A percentile compares a stretch with the other conserved stretches of the same genome.
phyloP scores from a whole-genome alignment of 441 rosid species.

The Metrosideros polymorpha region DNA sequence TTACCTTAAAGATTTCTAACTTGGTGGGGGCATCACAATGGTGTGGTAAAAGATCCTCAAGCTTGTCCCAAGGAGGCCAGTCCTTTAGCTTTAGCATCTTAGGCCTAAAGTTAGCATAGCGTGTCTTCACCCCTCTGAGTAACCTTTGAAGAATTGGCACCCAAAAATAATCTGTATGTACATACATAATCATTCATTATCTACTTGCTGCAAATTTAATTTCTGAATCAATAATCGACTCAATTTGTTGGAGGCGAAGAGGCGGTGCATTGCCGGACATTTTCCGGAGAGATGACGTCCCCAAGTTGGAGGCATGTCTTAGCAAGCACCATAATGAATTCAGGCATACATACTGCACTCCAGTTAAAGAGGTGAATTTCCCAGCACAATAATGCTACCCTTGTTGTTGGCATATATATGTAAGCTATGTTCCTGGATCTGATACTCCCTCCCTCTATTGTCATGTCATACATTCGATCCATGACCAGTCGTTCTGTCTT shows the following conservation, averaged over 20 bases:
- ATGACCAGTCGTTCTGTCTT: conserved; percentile 67
- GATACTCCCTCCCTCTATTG: background rate
- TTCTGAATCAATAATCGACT: background rate
- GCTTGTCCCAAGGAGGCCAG: conserved; percentile 93
- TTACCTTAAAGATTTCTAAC: conserved; percentile 83
- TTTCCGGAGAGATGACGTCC: conserved; percentile 81
- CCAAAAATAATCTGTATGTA: too few species aligned
- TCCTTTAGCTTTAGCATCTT: conserved; percentile 96
- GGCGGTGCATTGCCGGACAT: conserved; percentile 82
- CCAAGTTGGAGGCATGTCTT: conserved; percentile 58
- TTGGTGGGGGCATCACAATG: conserved; percentile 98
- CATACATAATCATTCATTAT: too few species aligned
- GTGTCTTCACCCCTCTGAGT: conserved; percentile 57
- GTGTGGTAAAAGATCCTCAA: conserved; percentile 82
- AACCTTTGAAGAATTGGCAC: conserved; percentile 73
- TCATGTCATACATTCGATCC: conserved; percentile 72
- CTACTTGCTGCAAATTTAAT: background rate
- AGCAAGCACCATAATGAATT: conserved; percentile 58
- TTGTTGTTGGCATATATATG: background rate
- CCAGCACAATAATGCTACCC: background rate
- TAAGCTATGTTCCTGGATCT: background rate
- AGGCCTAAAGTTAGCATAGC: conserved; percentile 81
- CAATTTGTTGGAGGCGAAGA: conserved; percentile 2
- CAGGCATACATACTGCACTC: conserved; percentile 62
- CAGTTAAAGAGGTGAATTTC: conserved; percentile 39